Percentiles rank a stretch among this genome's conserved stretches.
These are phyloP conservation scores for Neurospora sp. DNA, from an alignment of 2,329 filamentous ascomycete species.

Conservation along the genomic window DNA sequence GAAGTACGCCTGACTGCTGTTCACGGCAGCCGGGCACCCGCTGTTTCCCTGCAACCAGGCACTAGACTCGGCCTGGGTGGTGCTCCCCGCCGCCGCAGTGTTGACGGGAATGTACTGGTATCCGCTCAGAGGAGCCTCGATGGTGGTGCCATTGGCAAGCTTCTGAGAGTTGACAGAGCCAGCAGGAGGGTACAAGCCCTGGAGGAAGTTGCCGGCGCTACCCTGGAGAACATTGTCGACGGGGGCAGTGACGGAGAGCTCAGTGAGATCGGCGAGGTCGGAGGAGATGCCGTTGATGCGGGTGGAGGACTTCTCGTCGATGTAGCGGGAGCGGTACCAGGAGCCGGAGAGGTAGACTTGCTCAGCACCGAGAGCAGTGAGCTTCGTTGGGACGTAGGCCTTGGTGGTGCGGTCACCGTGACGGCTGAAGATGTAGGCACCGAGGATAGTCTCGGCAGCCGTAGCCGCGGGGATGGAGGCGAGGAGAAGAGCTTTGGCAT, in stretches of 20 bases:
- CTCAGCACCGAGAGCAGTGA: constrained; percentile 72
- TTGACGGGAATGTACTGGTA: constrained; percentile 78
- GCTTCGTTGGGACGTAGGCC: constrained; percentile 54
- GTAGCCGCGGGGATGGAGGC: constrained; percentile 25
- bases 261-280: constrained; percentile 55
- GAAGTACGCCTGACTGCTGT: constrained; percentile 46
- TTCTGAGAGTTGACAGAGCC: constrained; percentile 44
- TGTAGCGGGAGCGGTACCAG: constrained; percentile 70
- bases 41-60: constrained; percentile 50
- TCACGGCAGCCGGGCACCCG: constrained; percentile 44
- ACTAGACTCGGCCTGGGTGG: constrained; percentile 43
- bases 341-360: constrained; percentile 63
- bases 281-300: constrained; percentile 58
- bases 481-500: constrained; percentile 22
- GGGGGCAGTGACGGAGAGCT: constrained; percentile 64
- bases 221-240: constrained; percentile 68
- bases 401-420: constrained; percentile 86
- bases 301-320: constrained; percentile 46
- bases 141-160: constrained; percentile 58
- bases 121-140: constrained; percentile 61
- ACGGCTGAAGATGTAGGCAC: constrained; percentile 78
- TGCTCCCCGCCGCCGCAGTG: constrained; percentile 43
- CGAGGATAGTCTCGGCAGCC: constrained; percentile 59
- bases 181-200: constrained; percentile 77
- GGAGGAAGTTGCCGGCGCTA: constrained; percentile 70